These are phyloP conservation scores for Komagataella ulmi DNA, from an alignment of 805 yeast genomes.

Conservation along the genomic window DNA sequence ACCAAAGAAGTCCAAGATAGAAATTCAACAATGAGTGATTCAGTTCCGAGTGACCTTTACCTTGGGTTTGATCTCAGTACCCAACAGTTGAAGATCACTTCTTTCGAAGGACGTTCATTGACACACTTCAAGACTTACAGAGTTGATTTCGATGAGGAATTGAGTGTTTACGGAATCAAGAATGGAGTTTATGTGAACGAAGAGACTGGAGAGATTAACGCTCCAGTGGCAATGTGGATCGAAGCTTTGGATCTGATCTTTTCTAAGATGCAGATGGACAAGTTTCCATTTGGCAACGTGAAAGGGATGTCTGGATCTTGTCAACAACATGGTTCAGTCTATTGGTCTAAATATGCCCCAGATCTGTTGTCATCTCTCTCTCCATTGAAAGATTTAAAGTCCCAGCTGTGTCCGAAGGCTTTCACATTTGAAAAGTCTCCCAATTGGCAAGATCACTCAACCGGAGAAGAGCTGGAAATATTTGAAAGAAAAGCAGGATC, in stretches of 20 bases:
- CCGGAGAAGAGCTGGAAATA: constrained; percentile 48
- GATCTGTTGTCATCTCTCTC: constrained; percentile 24
- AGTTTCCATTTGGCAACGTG: constrained; percentile 47
- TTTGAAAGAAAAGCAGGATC: constrained; percentile 59
- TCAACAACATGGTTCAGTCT: constrained; percentile 89
- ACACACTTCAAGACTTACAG: constrained; percentile 40
- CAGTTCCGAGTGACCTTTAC: constrained; percentile 16
- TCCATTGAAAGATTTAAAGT: constrained; percentile 20
- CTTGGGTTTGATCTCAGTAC: constrained; percentile 84
- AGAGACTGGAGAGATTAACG: constrained; percentile 44
- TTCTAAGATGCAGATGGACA: constrained; percentile 29
- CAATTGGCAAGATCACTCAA: constrained; percentile 93
- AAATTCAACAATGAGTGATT: constrained; percentile 6
- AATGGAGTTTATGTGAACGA: constrained; percentile 61
- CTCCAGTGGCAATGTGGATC: constrained; percentile 87
- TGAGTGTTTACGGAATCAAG: constrained; percentile 43
- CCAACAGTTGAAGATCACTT: constrained; percentile 72
- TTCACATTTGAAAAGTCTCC: constrained; percentile 61
- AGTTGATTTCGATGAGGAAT: constrained; percentile 61
- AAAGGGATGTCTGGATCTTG: constrained; percentile 72
- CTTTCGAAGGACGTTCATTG: constrained; percentile 30
- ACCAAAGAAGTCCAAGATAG: constrained; percentile 7
- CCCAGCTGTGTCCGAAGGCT: constrained; percentile 33
- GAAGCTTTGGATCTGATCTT: constrained; percentile 66
- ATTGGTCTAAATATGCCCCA: constrained; percentile 45